Evolutionary conservation across 805 yeast species (phyloP), one percentile per base, ranked within the genome.

Genomic region (Ogataea wickerhamii): DNA sequence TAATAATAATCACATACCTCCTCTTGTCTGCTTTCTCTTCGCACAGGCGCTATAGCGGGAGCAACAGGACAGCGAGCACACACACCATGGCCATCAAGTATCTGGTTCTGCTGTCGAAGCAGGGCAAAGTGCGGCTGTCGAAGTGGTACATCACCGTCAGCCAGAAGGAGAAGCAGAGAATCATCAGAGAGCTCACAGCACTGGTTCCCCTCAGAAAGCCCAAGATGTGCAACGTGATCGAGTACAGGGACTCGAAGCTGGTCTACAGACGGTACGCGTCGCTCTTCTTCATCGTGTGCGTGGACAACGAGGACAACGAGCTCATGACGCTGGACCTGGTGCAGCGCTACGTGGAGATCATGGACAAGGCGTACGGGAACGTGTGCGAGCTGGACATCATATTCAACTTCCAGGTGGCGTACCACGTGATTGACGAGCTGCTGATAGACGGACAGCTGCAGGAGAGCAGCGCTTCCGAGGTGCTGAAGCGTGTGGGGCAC

Each of bases 321-420:
- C 70, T 93, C 46, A 63, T 87, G 38, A 80, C 94, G 1, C 68
- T 93, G 40, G 98, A 93, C 55, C 68, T 84, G 13, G 81, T 93
- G 36, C 98, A 93, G 60, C 71, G 97, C 44, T 93, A 81, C 59
- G 98, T 93, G 28, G 98, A 93, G 61, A 88, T 87, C 48, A 87
- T 93, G 96, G 98, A 93, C 67, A 82, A 84, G 51, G 79, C 88
- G 43, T 93, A 87, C 58, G 97, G 96, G 10, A 91, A 87, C 55
- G 98, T 93, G 13, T 88, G 97, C 64, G 98, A 93, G 60, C 70
- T 93, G 53, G 98, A 93, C 64, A 93, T 93, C 45, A 93, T 93
- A 34, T 93, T 93, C 74, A 93, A 94, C 55, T 93, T 93, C 65
- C 86, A 85, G 51, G 84, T 86, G 57, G 97, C 98, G 0, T 93